These are phyloP conservation scores for Monoraphidium neglectum DNA, from an alignment of 139 green algal species.

Conservation along the genomic window DNA sequence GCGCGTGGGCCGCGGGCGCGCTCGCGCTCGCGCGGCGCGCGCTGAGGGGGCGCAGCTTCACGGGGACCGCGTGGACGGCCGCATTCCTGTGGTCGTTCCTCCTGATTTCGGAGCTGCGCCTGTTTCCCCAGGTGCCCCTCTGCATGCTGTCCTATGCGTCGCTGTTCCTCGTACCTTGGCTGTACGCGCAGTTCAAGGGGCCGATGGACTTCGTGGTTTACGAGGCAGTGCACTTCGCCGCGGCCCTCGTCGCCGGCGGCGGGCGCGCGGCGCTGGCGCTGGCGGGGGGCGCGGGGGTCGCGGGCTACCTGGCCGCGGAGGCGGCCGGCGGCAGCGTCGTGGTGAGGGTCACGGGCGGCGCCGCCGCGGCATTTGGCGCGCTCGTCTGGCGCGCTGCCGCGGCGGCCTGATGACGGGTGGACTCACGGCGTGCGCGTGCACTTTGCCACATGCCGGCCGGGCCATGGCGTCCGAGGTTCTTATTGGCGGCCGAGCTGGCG, in stretches of 20 bases:
- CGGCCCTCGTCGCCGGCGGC: conserved; percentile 1
- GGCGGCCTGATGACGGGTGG: too few species aligned
- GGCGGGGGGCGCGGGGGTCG: too few species aligned
- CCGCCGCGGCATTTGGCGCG: too few species aligned
- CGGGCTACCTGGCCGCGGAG: too few species aligned
- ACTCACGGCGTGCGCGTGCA: too few species aligned
- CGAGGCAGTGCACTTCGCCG: conserved; percentile 12
- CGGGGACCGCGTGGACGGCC: background rate
- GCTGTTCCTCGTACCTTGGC: conserved; percentile 23
- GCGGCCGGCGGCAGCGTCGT: too few species aligned
- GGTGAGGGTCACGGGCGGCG: too few species aligned
- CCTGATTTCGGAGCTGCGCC: conserved; percentile 25
- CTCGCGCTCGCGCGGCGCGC: background rate
- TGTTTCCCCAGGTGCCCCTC: conserved; percentile 4
- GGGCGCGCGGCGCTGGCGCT: too few species aligned
- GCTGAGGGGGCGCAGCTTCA: conserved; percentile 10
- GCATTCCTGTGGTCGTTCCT: conserved; percentile 16
- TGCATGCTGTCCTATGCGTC: conserved; percentile 21
- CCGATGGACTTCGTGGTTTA: conserved; percentile 12
- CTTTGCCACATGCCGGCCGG: too few species aligned
- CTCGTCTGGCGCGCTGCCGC: too few species aligned
- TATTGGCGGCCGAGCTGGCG: too few species aligned
- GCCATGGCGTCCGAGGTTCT: too few species aligned
- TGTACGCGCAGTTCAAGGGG: conserved; percentile 11
- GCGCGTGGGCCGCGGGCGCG: background rate